Evolutionary conservation across 192 early-diverging fungal species (phyloP), one percentile per base, ranked within the genome.

Genomic region (Umbelopsis vinacea): DNA sequence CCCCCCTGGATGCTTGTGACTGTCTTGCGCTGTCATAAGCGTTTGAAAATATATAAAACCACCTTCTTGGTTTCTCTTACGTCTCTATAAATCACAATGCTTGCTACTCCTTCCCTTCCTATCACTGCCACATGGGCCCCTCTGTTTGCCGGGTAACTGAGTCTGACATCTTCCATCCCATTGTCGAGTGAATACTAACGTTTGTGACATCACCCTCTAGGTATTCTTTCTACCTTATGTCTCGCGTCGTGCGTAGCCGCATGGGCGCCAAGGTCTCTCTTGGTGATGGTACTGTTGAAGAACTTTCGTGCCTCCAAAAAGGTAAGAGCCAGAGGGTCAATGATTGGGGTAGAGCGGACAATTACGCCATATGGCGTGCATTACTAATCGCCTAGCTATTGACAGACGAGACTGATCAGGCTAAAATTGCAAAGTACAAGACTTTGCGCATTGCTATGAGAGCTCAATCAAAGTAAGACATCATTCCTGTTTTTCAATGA

Each of bases 121-220:
- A 15, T 19, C n/a, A 50, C 48, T 50, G 48, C 19, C 5, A 2
- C 48, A 3, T 50, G 48, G 48, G 48, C 48, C 3, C 48, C 48
- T 50, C n/a, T 50, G 14, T 50, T 63, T 19, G 57, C 57, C 17
- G 57, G 57, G 57, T 63, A 63, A 63, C 0, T 10, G 17, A 50
- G 5, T 3, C 4, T 15, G 19, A 50, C 15, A 8, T n/a, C 6
- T 15, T 10, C n/a, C 48, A 1, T 50, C n/a, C 6, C 48, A 2
- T 1, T 19, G 17, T 19, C 9, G 19, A 17, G 4, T n/a, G 48
- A 21, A 8, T 17, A 19, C 15, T n/a, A 17, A n/a, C 17, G 1
- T 6, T 17, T 15, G 5, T 50, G n/a, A 50, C 1, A 22, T 11
- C 11, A 0, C 21, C 10, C 8, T 22, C n/a, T 24, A 63, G 57